Conservation (phyloP, 75 land plant genomes). For the Azolla pinnata region DNA sequence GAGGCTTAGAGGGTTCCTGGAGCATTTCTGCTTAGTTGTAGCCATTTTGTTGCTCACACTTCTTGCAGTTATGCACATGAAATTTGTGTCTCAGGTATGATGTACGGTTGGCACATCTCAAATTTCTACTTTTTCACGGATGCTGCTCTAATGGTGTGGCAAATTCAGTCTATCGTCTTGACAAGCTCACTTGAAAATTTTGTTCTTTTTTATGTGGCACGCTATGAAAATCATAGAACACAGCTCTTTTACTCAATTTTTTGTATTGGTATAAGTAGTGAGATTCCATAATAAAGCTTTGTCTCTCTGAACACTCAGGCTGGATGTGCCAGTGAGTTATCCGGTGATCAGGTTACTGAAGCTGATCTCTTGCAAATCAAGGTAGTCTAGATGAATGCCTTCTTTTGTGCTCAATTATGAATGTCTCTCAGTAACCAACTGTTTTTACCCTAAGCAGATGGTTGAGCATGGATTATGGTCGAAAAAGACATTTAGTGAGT, state of each 20-base stretch:
- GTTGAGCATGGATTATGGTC: constrained; percentile 54
- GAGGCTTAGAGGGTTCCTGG: constrained; percentile 51
- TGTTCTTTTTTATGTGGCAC: background rate
- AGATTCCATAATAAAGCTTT: background rate
- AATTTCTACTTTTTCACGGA: background rate
- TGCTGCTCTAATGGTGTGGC: background rate
- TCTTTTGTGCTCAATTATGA: constrained; percentile 4
- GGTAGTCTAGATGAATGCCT: constrained; percentile 31
- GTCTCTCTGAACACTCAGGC: constrained; percentile 35
- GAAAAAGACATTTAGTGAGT: constrained; percentile 18
- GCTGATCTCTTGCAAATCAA: constrained; percentile 81
- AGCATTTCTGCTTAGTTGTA: constrained; percentile 56
- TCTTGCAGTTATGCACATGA: constrained; percentile 96
- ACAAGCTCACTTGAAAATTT: background rate
- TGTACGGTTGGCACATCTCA: too few species aligned
- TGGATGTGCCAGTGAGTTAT: constrained; percentile 80
- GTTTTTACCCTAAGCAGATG: too few species aligned
- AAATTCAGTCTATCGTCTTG: background rate
- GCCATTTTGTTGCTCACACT: constrained; percentile 67
- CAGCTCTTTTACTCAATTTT: background rate
- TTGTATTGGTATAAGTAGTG: background rate
- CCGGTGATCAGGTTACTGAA: constrained; percentile 39
- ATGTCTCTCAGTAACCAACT: too few species aligned
- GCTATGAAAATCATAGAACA: background rate
- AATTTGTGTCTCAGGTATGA: constrained; percentile 98